Evolutionary conservation across 768 basidiomycete species (phyloP), one percentile per base, ranked within the genome.

Genomic region (Mycena vulgaris): DNA sequence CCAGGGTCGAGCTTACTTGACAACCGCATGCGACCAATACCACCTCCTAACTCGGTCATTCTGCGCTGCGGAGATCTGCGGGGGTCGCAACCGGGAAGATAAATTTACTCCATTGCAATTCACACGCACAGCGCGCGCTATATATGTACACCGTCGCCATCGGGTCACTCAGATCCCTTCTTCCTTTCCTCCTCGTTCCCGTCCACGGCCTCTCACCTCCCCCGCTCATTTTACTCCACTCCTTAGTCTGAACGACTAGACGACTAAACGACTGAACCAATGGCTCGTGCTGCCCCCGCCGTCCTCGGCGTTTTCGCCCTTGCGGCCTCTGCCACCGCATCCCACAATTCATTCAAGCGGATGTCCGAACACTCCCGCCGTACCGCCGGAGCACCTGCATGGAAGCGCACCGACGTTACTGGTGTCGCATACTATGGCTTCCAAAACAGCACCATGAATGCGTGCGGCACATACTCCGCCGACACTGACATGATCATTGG

Each of bases 401-500:
- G 57, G 59, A 70, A 68, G 65, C 72, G 68, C 55, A 25, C 19
- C 27, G 63, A 39, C n/a, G 51, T 67, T 33, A 30, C 72, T 17
- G 72, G 72, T 4, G 25, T 31, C 25, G 72, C 72, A 13, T 73
- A 73, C 72, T 73, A 70, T 14, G 72, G 72, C n/a, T 73, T 37
- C 72, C 72, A 73, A 40, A 73, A 73, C 62, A 53, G 49, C 45
- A 73, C 72, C 40, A 21, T 30, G 72, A 73, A 69, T 55, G 72
- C 72, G 21, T 73, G 72, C 33, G 72, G 72, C 35, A 73, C 72
- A 3, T 39, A 39, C 33, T 70, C 68, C 40, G 23, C 25, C n/a
- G 72, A 73, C 72, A 21, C 64, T 51, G 72, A 73, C 57, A 73
- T 73, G 72, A 70, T 73, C 64, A 70, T 70, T 19, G 72, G 72